phyloP scores from a whole-genome alignment of 176 grass and related monocot species.

The Musa beccarii region DNA sequence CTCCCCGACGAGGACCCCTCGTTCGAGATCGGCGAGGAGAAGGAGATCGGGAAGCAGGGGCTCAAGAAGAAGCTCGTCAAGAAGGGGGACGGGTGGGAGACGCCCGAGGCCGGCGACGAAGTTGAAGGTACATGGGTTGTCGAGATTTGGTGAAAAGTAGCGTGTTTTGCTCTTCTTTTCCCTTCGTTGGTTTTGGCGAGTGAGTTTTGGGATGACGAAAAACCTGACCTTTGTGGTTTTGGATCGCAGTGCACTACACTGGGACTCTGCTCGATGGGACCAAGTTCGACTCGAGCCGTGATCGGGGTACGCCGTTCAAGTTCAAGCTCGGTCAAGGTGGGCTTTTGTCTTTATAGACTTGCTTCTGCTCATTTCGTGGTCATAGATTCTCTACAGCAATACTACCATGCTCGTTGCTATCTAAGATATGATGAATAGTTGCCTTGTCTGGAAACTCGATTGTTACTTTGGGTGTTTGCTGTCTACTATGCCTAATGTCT shows the following conservation, averaged over 20 bases:
- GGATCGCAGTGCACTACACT: conserved; percentile 75
- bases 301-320: conserved; percentile 69
- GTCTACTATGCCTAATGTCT: no score
- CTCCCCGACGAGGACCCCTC: conserved; percentile 40
- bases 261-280: conserved; percentile 95
- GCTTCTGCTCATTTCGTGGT: not conserved
- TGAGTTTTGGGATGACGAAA: conserved; percentile 8
- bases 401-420: no score
- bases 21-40: conserved; percentile 79
- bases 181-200: not conserved
- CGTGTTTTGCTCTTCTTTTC: not conserved
- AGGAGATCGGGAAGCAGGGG: conserved; percentile 87
- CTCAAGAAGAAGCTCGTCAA: conserved; percentile 96
- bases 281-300: conserved; percentile 93
- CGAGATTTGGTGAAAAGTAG: no score
- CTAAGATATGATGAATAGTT: no score
- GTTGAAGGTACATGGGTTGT: conserved; percentile 56
- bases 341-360: not conserved
- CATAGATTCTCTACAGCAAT: no score
- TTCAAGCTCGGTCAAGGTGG: conserved; percentile 96
- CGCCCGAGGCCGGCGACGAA: conserved; percentile 84
- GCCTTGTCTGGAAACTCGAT: no score
- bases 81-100: conserved; percentile 72
- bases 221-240: not conserved
- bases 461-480: no score